These are phyloP conservation scores for Colletotrichum truncatum DNA, from an alignment of 2,329 filamentous ascomycete species.

Conservation along the genomic window DNA sequence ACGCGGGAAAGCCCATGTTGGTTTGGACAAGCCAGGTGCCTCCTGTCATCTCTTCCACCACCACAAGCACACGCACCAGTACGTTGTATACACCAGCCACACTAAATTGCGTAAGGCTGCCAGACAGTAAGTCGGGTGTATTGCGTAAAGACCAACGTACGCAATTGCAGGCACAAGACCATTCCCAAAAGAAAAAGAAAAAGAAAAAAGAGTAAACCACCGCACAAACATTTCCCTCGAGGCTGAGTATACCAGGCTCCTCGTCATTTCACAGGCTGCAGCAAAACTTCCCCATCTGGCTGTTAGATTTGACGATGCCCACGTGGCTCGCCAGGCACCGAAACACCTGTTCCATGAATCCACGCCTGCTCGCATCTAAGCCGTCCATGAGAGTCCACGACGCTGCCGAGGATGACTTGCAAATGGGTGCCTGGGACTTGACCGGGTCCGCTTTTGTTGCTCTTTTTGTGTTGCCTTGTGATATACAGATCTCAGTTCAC, in stretches of 20 bases:
- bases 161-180: neutral
- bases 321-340: constrained; percentile 11
- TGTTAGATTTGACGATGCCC: neutral
- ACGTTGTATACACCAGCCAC: constrained; percentile 39
- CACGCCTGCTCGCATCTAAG: no score
- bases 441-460: no score
- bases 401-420: no score
- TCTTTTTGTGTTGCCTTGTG: no score
- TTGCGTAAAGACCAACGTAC: neutral
- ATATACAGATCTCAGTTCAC: no score
- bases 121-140: neutral
- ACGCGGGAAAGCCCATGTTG: constrained; percentile 13
- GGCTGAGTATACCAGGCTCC: no score
- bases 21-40: neutral
- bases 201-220: no score
- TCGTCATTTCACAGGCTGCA: neutral
- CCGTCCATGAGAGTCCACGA: no score
- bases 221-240: no score
- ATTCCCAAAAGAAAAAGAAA: no score
- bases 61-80: neutral
- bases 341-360: neutral
- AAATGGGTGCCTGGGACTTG: no score
- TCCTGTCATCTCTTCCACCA: neutral
- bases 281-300: neutral
- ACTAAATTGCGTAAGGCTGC: constrained; percentile 44